phyloP scores from a whole-genome alignment of 2,329 filamentous ascomycete genomes.

The Colletotrichum karsti region DNA sequence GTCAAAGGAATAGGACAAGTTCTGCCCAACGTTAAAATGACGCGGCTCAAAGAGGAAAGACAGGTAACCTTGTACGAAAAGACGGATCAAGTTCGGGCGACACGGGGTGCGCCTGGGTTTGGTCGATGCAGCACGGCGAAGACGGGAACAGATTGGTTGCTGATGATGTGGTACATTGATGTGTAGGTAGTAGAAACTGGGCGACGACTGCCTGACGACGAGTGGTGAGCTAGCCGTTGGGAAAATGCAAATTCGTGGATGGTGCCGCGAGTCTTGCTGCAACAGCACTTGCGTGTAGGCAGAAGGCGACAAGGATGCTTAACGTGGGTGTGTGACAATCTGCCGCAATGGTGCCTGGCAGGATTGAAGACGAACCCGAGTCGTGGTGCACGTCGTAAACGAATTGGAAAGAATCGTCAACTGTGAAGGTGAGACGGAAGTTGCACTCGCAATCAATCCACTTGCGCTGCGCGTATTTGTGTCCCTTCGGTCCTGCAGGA shows the following conservation, averaged over 20 bases:
- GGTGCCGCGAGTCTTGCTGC: constrained; percentile 6
- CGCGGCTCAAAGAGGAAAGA: constrained; percentile 18
- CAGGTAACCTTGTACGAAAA: not conserved
- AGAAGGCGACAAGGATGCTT: not conserved
- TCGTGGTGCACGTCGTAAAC: no score
- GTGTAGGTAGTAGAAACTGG: not conserved
- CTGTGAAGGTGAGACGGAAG: not conserved
- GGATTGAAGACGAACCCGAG: not conserved
- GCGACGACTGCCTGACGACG: constrained; percentile 14
- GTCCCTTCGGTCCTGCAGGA: constrained; percentile 12
- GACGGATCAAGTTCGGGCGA: not conserved
- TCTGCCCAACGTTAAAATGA: constrained; percentile 17
- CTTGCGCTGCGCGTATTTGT: constrained; percentile 4
- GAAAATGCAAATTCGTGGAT: not conserved
- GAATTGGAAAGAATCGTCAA: not conserved
- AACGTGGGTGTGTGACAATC: not conserved
- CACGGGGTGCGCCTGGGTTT: not conserved
- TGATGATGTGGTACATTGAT: not conserved
- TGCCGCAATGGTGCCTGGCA: not conserved
- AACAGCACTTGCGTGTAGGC: constrained; percentile 15
- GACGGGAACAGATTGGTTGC: not conserved
- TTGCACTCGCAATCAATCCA: constrained; percentile 17
- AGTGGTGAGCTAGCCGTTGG: not conserved
- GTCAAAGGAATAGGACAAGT: not conserved
- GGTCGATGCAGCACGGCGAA: not conserved